Conservation (phyloP, 148 eudicot species). For the Talinum fruticosum region DNA sequence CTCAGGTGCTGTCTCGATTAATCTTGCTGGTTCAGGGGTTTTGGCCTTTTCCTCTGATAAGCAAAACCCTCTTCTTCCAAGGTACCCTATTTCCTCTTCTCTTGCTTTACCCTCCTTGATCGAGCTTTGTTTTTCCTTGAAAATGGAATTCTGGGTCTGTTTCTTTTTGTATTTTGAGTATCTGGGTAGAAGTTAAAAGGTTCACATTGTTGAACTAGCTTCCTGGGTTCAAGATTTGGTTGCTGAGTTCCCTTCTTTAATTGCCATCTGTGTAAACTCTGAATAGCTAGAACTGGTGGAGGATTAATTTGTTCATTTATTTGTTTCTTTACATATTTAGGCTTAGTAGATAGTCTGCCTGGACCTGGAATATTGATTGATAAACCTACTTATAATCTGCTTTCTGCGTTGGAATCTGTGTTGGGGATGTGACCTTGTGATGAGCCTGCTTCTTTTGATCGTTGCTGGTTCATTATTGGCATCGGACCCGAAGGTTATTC, state of each 20-base stretch:
- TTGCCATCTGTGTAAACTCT: too few species aligned
- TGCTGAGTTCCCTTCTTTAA: too few species aligned
- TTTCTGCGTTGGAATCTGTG: not conserved
- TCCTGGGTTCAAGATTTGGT: not conserved
- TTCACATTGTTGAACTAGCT: not conserved
- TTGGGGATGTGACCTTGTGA: not conserved
- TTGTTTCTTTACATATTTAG: too few species aligned
- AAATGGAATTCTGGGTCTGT: slow-evolving; percentile 8
- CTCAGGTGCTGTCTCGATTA: slow-evolving; percentile 35
- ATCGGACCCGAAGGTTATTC: not conserved
- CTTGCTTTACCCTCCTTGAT: not conserved
- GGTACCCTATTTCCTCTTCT: slow-evolving; percentile 22
- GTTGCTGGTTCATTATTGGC: not conserved
- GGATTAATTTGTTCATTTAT: too few species aligned
- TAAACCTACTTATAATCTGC: not conserved
- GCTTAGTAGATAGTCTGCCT: not conserved
- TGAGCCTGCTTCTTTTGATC: not conserved
- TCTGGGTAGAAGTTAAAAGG: slow-evolving; percentile 9
- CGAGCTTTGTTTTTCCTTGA: not conserved
- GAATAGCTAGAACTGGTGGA: too few species aligned
- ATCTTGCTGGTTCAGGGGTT: slow-evolving; percentile 33
- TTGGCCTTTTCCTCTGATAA: slow-evolving; percentile 38
- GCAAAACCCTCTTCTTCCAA: slow-evolving; percentile 43
- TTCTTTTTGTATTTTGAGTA: slow-evolving; percentile 8
- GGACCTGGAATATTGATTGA: not conserved